A percentile compares a stretch with the other conserved stretches of the same genome.
These are phyloP conservation scores for Vicia villosa DNA, from an alignment of 306 rosid genomes.

Conservation along the genomic window DNA sequence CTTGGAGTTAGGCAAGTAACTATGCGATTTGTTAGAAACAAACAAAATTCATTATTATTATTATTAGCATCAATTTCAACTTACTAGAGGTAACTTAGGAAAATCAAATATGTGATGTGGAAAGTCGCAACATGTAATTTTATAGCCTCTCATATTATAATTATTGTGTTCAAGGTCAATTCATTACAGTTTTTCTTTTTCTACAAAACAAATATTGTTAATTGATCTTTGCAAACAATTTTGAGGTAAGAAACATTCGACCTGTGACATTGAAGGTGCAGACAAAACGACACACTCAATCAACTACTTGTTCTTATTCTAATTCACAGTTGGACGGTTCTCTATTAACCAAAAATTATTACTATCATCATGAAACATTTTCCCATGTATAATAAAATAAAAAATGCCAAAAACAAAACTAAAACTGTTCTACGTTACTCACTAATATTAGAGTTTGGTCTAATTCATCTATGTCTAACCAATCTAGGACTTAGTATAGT, in stretches of 20 bases:
- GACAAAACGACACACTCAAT: neutral
- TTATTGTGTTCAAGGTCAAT: neutral
- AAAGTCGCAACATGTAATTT: neutral
- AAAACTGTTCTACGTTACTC: too few species aligned
- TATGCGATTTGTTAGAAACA: neutral
- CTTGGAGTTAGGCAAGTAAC: neutral
- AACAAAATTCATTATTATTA: neutral
- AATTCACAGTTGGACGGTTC: neutral
- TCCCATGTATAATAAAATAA: neutral
- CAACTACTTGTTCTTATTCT: slow-evolving; percentile 1
- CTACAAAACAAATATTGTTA: neutral
- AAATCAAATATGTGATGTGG: neutral
- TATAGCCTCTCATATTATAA: neutral
- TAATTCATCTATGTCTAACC: too few species aligned
- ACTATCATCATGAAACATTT: neutral
- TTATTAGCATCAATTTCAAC: neutral
- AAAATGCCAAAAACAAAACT: too few species aligned
- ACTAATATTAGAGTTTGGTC: too few species aligned
- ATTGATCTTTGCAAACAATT: slow-evolving; percentile 1
- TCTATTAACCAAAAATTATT: neutral
- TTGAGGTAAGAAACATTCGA: neutral
- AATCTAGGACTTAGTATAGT: too few species aligned
- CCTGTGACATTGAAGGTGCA: neutral
- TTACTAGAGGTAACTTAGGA: neutral
- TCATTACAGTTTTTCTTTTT: neutral